Conservation (phyloP, 345 rosid genomes). For the Pelargonium nanum region DNA sequence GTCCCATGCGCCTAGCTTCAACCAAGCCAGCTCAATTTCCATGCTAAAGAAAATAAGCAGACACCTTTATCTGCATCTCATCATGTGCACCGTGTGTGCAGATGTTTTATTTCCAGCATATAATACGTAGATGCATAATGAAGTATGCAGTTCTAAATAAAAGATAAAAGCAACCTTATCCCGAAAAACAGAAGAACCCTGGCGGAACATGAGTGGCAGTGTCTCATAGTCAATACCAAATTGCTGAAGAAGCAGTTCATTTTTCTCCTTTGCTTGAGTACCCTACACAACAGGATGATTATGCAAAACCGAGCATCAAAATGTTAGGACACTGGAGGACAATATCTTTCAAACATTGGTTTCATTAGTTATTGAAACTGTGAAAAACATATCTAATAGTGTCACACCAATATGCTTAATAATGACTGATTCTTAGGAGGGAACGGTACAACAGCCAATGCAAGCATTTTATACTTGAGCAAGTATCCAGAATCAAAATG, state of each 20-base stretch:
- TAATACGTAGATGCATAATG: background rate
- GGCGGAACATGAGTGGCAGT: constrained; percentile 54
- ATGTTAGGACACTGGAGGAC: background rate
- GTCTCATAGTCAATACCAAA: constrained; percentile 60
- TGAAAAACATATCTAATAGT: background rate
- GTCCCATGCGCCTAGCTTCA: no score
- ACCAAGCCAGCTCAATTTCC: constrained; percentile 3
- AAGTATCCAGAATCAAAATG: background rate
- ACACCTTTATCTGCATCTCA: background rate
- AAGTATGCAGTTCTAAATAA: background rate
- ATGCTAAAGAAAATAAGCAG: background rate
- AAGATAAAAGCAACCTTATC: constrained; percentile 21
- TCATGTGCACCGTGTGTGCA: background rate
- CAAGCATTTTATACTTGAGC: no score
- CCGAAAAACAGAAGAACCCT: constrained; percentile 60
- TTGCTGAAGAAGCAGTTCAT: constrained; percentile 47
- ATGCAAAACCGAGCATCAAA: background rate
- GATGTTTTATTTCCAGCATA: background rate
- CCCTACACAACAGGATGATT: constrained; percentile 32
- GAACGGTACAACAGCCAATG: no score
- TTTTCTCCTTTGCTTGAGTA: constrained; percentile 70
- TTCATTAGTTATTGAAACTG: background rate
- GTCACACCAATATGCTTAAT: background rate
- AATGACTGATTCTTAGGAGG: background rate
- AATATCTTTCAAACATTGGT: background rate